Evolutionary conservation across 1,284 basidiomycete species (phyloP).

Genomic region (Gomphus bonarii): DNA sequence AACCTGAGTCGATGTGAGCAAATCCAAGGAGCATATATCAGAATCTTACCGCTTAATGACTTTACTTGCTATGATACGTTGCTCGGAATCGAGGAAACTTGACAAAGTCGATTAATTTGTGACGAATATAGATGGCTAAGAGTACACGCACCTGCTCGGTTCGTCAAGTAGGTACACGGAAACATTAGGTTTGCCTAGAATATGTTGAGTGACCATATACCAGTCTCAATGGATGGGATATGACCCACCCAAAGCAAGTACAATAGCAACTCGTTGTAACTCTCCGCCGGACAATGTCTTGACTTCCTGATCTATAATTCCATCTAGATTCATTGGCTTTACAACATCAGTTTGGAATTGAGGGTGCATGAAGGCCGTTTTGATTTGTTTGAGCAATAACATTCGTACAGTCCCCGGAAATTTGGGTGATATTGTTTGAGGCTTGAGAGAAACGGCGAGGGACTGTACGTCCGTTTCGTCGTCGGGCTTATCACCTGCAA

Average conservation of each 20-base stretch:
- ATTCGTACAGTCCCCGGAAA: conserved; percentile 91
- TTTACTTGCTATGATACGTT: conserved; percentile 94
- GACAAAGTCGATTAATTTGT: conserved; percentile 10
- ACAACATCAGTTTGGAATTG: conserved; percentile 96
- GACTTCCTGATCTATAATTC: conserved; percentile 92
- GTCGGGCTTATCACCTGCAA: conserved; percentile 87
- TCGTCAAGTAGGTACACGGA: conserved; percentile 85
- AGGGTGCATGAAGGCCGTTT: conserved; percentile 89
- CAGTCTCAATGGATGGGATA: not conserved
- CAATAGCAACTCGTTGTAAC: conserved; percentile 90
- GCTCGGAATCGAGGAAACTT: conserved; percentile 93
- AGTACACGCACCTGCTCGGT: conserved; percentile 46
- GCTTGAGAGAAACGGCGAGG: conserved; percentile 84
- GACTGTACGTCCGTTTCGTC: conserved; percentile 70
- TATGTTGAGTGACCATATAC: not conserved
- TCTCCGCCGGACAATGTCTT: conserved; percentile 96
- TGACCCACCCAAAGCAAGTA: conserved; percentile 65
- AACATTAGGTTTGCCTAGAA: conserved; percentile 68
- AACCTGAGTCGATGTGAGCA: conserved; percentile 38
- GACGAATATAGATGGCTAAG: not conserved
- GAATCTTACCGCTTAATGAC: conserved; percentile 83
- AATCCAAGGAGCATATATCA: not conserved
- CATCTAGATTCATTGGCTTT: conserved; percentile 91
- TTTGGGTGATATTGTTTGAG: conserved; percentile 92
- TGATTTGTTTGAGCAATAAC: conserved; percentile 89